Base-by-base conservation (phyloP, 2,329 filamentous ascomycete species). In the Beauveria caledonica region DNA sequence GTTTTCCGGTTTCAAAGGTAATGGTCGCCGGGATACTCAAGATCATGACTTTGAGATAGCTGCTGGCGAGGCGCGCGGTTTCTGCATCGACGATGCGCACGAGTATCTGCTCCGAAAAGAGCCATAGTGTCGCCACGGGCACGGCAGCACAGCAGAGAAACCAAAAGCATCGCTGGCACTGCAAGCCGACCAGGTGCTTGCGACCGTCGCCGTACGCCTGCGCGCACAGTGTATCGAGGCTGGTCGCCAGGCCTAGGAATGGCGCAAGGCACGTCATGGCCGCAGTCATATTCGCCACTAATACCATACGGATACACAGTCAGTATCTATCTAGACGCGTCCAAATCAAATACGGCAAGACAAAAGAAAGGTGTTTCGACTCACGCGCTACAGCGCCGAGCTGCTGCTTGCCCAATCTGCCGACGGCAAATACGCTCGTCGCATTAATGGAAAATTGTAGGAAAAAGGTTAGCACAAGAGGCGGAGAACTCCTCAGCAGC, bases 131-230 rank as follows among this genome's bases (percentile, higher is more conserved):
- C 3, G 80, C 83, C 64, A 94, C 89, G 1, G 90, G 90, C n/a
- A 91, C 78, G 1, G 85, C 88, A 64, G 92, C 80, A 2, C 80
- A 71, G 77, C 87, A 86, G 2, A 94, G 80, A 69, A 94, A 92
- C 69, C 80, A 88, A 1, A 89, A 78, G 89, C 93, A 92, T 59
- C 89, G 81, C 74, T 94, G 89, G 64, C 90, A 81, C 68, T 94
- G 89, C 58, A 94, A 72, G 2, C 90, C 90, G 8, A 97, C 93
- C 3, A 97, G 83, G 66, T 92, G 89, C 70, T 89, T 95, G 70
- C 88, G 89, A 0, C 93, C 93, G 1, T 90, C 94, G 3, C 93
- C 93, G 70, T 95, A 97, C 0, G 93, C 93, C 73, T 97, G 93
- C 0, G 93, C 85, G 72, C 93, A 97, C 2, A 97, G 84, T 0